phyloP scores from a whole-genome alignment of 1,139 yeast genomes.

The Yamadazyma trypodendri region DNA sequence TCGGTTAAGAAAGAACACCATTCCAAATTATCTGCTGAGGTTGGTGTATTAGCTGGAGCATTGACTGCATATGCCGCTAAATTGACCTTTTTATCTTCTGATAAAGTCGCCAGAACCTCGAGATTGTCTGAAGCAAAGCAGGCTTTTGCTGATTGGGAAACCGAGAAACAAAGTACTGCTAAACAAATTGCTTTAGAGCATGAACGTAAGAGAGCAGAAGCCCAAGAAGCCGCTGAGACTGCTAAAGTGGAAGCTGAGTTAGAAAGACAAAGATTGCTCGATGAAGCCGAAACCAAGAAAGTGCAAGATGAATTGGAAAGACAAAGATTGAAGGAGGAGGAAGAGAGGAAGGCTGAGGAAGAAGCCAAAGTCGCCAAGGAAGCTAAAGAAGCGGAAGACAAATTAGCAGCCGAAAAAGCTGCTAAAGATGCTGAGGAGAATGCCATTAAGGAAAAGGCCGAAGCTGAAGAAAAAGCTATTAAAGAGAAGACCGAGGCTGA shows the following conservation, averaged over 20 bases:
- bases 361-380: conserved; percentile 19
- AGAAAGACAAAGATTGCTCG: conserved; percentile 36
- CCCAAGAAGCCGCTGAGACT: conserved; percentile 49
- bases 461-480: conserved; percentile 17
- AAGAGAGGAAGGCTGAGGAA: conserved; percentile 12
- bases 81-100: conserved; percentile 38
- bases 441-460: conserved; percentile 18
- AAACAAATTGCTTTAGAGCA: conserved; percentile 39
- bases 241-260: conserved; percentile 46
- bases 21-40: conserved; percentile 40
- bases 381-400: conserved; percentile 17
- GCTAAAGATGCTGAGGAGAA: conserved; percentile 21
- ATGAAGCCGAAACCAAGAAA: conserved; percentile 32
- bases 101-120: conserved; percentile 33
- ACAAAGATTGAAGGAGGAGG: conserved; percentile 22
- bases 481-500: conserved; percentile 17
- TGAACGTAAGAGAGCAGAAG: conserved; percentile 48
- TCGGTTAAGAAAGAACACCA: conserved; percentile 39
- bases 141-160: conserved; percentile 42
- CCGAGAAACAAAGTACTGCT: conserved; percentile 42
- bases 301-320: conserved; percentile 31
- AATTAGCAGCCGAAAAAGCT: conserved; percentile 17
- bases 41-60: conserved; percentile 41
- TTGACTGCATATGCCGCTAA: conserved; percentile 48
- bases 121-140: conserved; percentile 46